A percentile compares a stretch with the other conserved stretches of the same genome.
These are phyloP conservation scores for Nadsonia starkeyi-henricii DNA, from an alignment of 1,139 yeast species.

Conservation along the genomic window DNA sequence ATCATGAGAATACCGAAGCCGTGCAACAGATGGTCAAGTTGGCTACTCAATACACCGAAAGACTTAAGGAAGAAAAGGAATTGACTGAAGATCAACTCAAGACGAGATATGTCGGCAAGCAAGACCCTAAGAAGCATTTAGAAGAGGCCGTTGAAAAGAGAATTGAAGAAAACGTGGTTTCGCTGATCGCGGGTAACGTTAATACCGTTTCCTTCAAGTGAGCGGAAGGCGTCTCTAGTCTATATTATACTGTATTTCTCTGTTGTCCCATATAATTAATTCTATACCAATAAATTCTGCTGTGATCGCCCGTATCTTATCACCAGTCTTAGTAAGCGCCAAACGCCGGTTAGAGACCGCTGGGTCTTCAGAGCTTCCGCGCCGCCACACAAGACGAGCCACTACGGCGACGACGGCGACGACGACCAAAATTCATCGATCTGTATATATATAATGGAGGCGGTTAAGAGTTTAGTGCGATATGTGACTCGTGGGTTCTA, in stretches of 20 bases:
- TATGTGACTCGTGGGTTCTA: slow-evolving; percentile 82
- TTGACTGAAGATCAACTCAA: slow-evolving; percentile 77
- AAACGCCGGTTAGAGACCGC: no score
- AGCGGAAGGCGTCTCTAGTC: no score
- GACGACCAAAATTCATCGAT: no score
- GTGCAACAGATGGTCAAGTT: slow-evolving; percentile 75
- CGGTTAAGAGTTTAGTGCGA: slow-evolving; percentile 26
- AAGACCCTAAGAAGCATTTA: slow-evolving; percentile 96
- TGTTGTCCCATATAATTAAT: no score
- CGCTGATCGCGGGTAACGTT: slow-evolving; percentile 76
- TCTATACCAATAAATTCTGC: no score
- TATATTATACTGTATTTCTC: no score
- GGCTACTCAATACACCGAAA: slow-evolving; percentile 77
- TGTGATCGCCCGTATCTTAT: no score
- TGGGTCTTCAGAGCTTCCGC: no score
- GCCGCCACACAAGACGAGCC: no score
- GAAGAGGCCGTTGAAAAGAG: slow-evolving; percentile 75
- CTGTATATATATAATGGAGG: slow-evolving; percentile 21
- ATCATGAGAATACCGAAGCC: slow-evolving; percentile 57
- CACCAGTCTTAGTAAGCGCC: no score
- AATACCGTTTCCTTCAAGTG: slow-evolving; percentile 45
- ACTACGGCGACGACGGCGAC: no score
- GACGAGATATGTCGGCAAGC: slow-evolving; percentile 94
- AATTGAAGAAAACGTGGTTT: slow-evolving; percentile 80
- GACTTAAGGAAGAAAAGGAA: slow-evolving; percentile 89